A percentile compares a stretch with the other conserved stretches of the same genome.
Evolutionary conservation across 2,329 filamentous ascomycete genomes (phyloP).

Genomic region (Teratosphaeria zuluensis): DNA sequence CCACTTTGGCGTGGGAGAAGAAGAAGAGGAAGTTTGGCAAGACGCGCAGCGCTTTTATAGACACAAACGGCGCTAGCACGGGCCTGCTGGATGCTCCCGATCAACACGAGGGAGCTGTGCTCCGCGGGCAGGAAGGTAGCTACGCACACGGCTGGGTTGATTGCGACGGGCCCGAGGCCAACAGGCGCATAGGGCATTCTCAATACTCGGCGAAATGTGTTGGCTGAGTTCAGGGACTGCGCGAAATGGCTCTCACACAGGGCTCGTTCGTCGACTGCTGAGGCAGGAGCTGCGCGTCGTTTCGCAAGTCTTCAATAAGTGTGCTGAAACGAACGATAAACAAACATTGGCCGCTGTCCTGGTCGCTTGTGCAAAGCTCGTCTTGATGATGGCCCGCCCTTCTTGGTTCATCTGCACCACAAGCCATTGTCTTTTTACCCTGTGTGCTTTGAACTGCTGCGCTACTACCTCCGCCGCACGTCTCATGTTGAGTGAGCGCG

Average conservation of each 20-base stretch:
- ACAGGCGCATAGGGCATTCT: not conserved
- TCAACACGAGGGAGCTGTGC: not conserved
- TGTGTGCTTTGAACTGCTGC: too few species aligned
- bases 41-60: not conserved
- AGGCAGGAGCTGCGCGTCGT: too few species aligned
- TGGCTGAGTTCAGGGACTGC: not conserved
- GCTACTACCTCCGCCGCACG: not conserved
- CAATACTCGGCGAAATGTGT: not conserved
- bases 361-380: too few species aligned
- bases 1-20: not conserved
- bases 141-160: not conserved
- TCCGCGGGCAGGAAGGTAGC: not conserved
- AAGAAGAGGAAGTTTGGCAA: not conserved
- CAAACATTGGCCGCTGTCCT: not conserved
- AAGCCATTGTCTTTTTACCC: too few species aligned
- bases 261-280: too few species aligned
- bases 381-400: too few species aligned
- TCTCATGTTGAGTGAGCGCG: not conserved
- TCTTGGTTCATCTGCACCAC: too few species aligned
- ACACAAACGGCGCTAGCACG: not conserved
- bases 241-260: not conserved
- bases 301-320: too few species aligned
- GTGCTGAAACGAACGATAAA: too few species aligned
- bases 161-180: not conserved
- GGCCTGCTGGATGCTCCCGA: not conserved